Evolutionary conservation across 2,329 filamentous ascomycete genomes (phyloP), one percentile per base, ranked within the genome.

Genomic region (Hypoxylon sp.): DNA sequence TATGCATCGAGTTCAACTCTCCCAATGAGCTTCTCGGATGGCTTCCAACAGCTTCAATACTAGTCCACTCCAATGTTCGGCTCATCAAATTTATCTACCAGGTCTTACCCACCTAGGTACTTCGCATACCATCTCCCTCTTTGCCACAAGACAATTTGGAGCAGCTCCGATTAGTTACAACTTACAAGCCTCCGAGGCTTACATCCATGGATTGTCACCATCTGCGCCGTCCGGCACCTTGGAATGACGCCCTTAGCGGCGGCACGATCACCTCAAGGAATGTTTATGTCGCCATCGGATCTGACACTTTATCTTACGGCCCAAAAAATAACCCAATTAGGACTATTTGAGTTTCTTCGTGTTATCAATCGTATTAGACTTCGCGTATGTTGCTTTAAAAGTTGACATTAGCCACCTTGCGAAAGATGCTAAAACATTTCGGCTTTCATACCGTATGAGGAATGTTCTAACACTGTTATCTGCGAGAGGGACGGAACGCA

Each of bases 401-500:
- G 33, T 46, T 46, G 37, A 48, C 52, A 51, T 59, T 70, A 57
- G 61, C 54, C 44, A 52, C 47, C 54, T 70, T 61, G 54, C 65
- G 58, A 68, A 48, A 53, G 46, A 44, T 60, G 37, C 51, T 44
- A 22, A 22, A 22, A 31, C 51, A 46, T 31, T 46, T 58, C 61
- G 51, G 62, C 44, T 60, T 14, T 51, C 59, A 54, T 68, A 68
- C 68, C 65, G 63, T 66, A 70, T 70, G 65, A 59, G 66, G 31
- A n/a, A 48, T 54, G 42, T 39, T 17, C 31, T 66, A 26, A 56
- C 64, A 66, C 65, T 68, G 65, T 66, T 11, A 19, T 50, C 51
- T 51, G 42, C 47, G 55, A 67, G 54, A 57, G 24, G 42, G 35
- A 57, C 47, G 44, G 53, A 35, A 65, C 37, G 13, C 47, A 59